A percentile compares a stretch with the other conserved stretches of the same genome.
phyloP scores from a whole-genome alignment of 768 basidiomycete genomes.

The Saitozyma podzolica region DNA sequence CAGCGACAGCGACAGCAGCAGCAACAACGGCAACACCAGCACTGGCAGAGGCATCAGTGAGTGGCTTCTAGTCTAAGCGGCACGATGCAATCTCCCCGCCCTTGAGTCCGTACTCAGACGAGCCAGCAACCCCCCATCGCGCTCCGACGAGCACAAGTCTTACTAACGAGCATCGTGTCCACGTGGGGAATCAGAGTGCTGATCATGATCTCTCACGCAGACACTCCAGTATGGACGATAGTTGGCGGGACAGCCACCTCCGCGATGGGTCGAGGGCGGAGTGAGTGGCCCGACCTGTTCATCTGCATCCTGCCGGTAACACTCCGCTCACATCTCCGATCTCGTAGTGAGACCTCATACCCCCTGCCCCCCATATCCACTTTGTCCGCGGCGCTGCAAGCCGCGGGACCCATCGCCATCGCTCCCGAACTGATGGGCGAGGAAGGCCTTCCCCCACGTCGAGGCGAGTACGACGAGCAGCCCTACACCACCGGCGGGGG shows the following conservation, averaged over 20 bases:
- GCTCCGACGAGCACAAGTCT: neutral
- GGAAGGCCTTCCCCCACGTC: neutral
- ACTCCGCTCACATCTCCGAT: no score
- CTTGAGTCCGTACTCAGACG: neutral
- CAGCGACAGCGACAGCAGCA: neutral
- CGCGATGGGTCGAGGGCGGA: neutral
- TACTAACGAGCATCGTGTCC: neutral
- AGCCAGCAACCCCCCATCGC: neutral
- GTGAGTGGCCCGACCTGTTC: neutral
- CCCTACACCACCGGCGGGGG: neutral
- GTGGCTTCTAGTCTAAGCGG: no score
- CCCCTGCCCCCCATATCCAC: slow-evolving; percentile 4
- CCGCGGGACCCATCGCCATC: neutral
- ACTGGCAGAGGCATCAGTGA: no score
- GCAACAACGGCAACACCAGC: neutral
- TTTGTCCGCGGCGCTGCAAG: slow-evolving; percentile 3
- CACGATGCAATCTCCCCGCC: neutral
- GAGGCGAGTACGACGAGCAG: neutral
- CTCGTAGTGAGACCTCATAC: neutral
- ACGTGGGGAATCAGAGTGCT: neutral
- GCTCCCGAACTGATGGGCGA: slow-evolving; percentile 1
- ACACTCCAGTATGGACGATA: no score
- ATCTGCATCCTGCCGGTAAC: neutral
- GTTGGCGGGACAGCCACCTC: no score
- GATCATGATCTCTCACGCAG: neutral